These are phyloP conservation scores for Linum trigynum DNA, from an alignment of 345 rosid genomes.

Conservation along the genomic window DNA sequence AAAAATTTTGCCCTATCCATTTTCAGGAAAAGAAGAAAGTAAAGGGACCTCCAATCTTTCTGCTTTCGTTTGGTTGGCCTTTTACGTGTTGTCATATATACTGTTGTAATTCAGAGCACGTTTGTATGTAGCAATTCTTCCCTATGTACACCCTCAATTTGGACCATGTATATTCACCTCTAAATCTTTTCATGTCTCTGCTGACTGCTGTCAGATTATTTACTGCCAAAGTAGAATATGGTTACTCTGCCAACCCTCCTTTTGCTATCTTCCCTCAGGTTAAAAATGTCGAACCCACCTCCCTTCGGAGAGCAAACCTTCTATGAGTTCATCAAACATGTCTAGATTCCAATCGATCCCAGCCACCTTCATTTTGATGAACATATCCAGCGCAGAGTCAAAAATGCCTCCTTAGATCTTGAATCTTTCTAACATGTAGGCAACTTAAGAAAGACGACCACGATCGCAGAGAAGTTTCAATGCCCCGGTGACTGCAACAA, in stretches of 20 bases:
- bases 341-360: neutral
- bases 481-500: conserved; percentile 58
- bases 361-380: neutral
- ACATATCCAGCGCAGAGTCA: neutral
- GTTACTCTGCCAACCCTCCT: neutral
- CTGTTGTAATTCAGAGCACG: too few species aligned
- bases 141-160: too few species aligned
- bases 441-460: conserved; percentile 60
- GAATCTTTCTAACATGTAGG: conserved; percentile 59
- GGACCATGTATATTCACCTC: too few species aligned
- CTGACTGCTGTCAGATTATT: too few species aligned
- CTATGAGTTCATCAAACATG: neutral
- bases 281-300: neutral
- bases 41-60: too few species aligned
- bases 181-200: too few species aligned
- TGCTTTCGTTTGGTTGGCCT: too few species aligned
- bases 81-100: too few species aligned
- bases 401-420: conserved; percentile 50
- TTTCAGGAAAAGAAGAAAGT: neutral
- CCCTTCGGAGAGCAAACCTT: neutral
- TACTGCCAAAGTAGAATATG: too few species aligned
- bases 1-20: neutral
- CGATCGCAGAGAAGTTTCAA: conserved; percentile 50
- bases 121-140: too few species aligned
- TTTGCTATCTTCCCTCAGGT: neutral